phyloP scores from a whole-genome alignment of 2,329 filamentous ascomycete species.

The Teratosphaeria pseudoeucalypti region DNA sequence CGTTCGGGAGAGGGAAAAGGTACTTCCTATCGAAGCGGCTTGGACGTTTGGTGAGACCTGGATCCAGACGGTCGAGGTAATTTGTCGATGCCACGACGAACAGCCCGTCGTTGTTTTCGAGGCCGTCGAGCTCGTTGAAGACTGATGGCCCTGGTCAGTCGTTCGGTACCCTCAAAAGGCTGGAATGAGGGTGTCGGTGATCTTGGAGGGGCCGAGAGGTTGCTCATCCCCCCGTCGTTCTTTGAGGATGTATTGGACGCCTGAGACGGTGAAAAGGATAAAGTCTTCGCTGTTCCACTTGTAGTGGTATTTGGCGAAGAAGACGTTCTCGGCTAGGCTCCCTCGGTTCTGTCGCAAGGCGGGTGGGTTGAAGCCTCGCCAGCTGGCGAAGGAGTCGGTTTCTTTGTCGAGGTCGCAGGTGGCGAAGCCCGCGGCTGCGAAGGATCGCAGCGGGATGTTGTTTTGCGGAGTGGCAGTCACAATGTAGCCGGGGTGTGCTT shows the following conservation, averaged over 20 bases:
- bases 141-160: background rate
- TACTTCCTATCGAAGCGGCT: constrained; percentile 59
- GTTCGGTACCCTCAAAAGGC: background rate
- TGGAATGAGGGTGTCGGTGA: constrained; percentile 26
- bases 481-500: constrained; percentile 27
- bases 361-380: constrained; percentile 27
- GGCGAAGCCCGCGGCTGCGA: constrained; percentile 33
- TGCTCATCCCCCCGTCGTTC: constrained; percentile 26
- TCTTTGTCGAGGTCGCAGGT: constrained; percentile 28
- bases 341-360: constrained; percentile 22
- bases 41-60: constrained; percentile 51
- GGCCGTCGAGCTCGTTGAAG: constrained; percentile 45
- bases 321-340: constrained; percentile 26
- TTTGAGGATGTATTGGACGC: constrained; percentile 33
- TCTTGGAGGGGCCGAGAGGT: constrained; percentile 23
- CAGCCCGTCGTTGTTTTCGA: constrained; percentile 54
- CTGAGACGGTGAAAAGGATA: constrained; percentile 28
- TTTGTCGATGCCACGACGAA: constrained; percentile 42
- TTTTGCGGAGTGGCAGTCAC: constrained; percentile 28
- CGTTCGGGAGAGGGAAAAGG: constrained; percentile 42
- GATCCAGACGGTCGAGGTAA: constrained; percentile 53
- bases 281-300: constrained; percentile 30
- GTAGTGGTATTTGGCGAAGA: constrained; percentile 32
- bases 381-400: constrained; percentile 28
- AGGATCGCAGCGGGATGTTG: constrained; percentile 31